Percentiles rank a stretch among this genome's conserved stretches.
phyloP scores from a whole-genome alignment of 306 rosid species.

The Abrus precatorius region DNA sequence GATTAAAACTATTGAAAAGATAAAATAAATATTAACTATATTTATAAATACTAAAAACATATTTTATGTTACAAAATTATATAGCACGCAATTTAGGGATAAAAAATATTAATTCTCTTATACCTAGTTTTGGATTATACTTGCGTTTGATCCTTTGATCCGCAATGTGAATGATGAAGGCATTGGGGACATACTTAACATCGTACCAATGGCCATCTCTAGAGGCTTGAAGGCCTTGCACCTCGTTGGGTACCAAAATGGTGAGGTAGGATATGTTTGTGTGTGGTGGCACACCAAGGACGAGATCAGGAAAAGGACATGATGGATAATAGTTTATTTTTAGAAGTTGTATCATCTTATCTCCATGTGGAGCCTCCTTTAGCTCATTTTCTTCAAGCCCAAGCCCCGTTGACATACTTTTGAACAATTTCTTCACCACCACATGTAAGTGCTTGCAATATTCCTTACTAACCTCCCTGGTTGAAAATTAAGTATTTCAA shows the following conservation, averaged over 20 bases:
- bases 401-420: constrained; percentile 61
- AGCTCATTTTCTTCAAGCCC: constrained; percentile 71
- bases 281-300: constrained; percentile 78
- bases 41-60: no score
- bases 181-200: constrained; percentile 76
- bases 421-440: constrained; percentile 68
- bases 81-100: no score
- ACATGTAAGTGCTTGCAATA: constrained; percentile 57
- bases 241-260: constrained; percentile 77
- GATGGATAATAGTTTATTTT: constrained; percentile 93
- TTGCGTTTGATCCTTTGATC: constrained; percentile 83
- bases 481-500: background rate
- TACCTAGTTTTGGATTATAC: constrained; percentile 37
- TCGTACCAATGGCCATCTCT: constrained; percentile 75
- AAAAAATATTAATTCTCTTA: no score
- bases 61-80: no score
- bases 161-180: constrained; percentile 78
- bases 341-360: constrained; percentile 60
- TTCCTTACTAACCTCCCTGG: constrained; percentile 72
- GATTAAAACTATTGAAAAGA: no score
- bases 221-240: constrained; percentile 83
- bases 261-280: constrained; percentile 79
- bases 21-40: no score
- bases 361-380: constrained; percentile 66
- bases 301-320: constrained; percentile 81